Percentiles rank a stretch among this genome's conserved stretches.
Evolutionary conservation across 768 basidiomycete species (phyloP).

Genomic region (Termitomyces sp.): DNA sequence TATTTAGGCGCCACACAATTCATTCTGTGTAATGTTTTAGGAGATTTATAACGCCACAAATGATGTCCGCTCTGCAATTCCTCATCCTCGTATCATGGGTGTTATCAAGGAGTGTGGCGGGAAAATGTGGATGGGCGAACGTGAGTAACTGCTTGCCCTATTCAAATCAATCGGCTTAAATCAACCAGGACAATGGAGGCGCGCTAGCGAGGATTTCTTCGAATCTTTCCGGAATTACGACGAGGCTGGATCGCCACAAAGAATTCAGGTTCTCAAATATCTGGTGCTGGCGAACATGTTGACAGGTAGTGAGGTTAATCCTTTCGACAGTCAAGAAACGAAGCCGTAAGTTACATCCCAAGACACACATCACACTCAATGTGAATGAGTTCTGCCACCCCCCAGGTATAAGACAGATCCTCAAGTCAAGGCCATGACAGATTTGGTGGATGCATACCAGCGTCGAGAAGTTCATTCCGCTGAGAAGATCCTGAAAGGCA

Average conservation of each 20-base stretch:
- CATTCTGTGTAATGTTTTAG: conserved; percentile 34
- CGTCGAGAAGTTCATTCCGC: conserved; percentile 95
- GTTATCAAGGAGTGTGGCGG: conserved; percentile 99
- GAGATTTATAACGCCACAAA: conserved; percentile 97
- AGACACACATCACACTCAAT: neutral
- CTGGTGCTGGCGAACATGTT: conserved; percentile 98
- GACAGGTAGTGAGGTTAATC: conserved; percentile 97
- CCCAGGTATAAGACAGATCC: conserved; percentile 90
- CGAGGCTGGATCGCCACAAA: conserved; percentile 93
- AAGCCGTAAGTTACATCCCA: conserved; percentile 70
- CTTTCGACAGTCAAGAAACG: conserved; percentile 99
- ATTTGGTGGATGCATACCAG: conserved; percentile 95
- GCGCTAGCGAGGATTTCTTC: conserved; percentile 97
- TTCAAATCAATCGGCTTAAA: neutral
- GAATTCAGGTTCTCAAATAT: conserved; percentile 98
- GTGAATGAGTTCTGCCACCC: neutral
- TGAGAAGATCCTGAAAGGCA: conserved; percentile 91
- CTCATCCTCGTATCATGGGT: conserved; percentile 97
- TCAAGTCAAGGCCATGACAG: conserved; percentile 98
- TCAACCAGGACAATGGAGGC: conserved; percentile 84
- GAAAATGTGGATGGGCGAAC: conserved; percentile 99
- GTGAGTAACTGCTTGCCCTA: conserved; percentile 39
- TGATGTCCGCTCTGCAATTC: conserved; percentile 91
- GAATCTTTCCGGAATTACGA: conserved; percentile 99
- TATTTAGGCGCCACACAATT: neutral